phyloP scores from a whole-genome alignment of 768 basidiomycete genomes.

The Suillus placidus region DNA sequence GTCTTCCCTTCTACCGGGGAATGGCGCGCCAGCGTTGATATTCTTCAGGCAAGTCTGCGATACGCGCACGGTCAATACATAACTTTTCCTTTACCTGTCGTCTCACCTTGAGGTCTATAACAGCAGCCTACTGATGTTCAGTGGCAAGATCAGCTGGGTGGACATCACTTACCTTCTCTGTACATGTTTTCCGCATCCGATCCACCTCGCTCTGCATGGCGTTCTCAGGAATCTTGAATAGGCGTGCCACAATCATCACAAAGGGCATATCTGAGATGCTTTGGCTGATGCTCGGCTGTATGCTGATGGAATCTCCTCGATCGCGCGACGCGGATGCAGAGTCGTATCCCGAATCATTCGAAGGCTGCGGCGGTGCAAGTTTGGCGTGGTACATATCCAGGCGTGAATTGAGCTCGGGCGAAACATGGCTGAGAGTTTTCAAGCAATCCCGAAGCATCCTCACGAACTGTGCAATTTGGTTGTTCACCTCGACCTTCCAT shows the following conservation, averaged over 20 bases:
- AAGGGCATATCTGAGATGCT: constrained; percentile 78
- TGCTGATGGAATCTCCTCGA: constrained; percentile 50
- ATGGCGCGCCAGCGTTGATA: constrained; percentile 79
- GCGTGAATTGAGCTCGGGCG: constrained; percentile 79
- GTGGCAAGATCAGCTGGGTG: constrained; percentile 8
- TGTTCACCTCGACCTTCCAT: constrained; percentile 93
- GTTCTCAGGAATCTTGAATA: constrained; percentile 76
- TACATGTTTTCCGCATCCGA: constrained; percentile 61
- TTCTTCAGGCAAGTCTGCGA: constrained; percentile 85
- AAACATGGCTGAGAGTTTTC: constrained; percentile 69
- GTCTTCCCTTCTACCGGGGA: constrained; percentile 86
- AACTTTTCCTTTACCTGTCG: not conserved
- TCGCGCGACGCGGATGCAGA: constrained; percentile 60
- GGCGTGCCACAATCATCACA: constrained; percentile 62
- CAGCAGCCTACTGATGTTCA: constrained; percentile 60
- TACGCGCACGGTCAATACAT: constrained; percentile 3
- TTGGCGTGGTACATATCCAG: constrained; percentile 85
- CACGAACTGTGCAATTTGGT: constrained; percentile 89
- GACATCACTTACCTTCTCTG: constrained; percentile 65
- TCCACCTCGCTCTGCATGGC: constrained; percentile 77
- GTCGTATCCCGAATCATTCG: constrained; percentile 70
- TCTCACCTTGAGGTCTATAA: constrained; percentile 82
- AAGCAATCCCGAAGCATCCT: constrained; percentile 83
- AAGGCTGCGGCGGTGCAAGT: constrained; percentile 62
- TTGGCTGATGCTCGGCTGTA: constrained; percentile 40